These are phyloP conservation scores for Penicillium arizonense DNA, from an alignment of 495 filamentous ascomycete species.

Conservation along the genomic window DNA sequence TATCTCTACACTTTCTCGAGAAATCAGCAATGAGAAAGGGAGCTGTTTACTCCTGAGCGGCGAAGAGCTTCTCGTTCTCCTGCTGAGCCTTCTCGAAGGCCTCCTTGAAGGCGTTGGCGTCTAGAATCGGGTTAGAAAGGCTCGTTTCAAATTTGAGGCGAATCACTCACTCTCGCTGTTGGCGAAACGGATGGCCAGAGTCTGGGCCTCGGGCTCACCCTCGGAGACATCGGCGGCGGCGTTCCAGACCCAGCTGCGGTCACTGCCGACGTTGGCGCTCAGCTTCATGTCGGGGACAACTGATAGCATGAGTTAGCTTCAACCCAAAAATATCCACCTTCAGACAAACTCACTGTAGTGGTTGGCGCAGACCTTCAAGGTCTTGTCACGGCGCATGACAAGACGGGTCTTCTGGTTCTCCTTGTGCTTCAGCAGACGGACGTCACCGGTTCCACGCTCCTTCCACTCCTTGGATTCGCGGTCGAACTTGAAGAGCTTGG, in stretches of 20 bases:
- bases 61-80: slow-evolving; percentile 87
- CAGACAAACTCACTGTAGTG: slow-evolving; percentile 82
- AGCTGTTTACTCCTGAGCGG: slow-evolving; percentile 40
- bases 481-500: slow-evolving; percentile 99
- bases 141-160: neutral
- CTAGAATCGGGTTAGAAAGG: slow-evolving; percentile 41
- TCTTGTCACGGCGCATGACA: slow-evolving; percentile 99
- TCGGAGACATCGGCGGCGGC: slow-evolving; percentile 96
- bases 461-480: slow-evolving; percentile 92
- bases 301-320: slow-evolving; percentile 36
- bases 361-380: slow-evolving; percentile 99
- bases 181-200: slow-evolving; percentile 94
- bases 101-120: slow-evolving; percentile 97
- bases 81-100: slow-evolving; percentile 97
- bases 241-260: slow-evolving; percentile 99
- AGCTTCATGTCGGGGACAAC: slow-evolving; percentile 99
- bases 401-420: slow-evolving; percentile 97
- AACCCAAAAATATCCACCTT: neutral
- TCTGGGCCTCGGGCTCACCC: slow-evolving; percentile 94
- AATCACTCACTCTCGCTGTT: slow-evolving; percentile 87
- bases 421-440: slow-evolving; percentile 94
- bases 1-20: neutral
- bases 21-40: neutral
- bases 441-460: slow-evolving; percentile 96
- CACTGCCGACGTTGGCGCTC: slow-evolving; percentile 92